phyloP scores from a whole-genome alignment of 2,329 filamentous ascomycete genomes.

The Penicillium verrucosum region DNA sequence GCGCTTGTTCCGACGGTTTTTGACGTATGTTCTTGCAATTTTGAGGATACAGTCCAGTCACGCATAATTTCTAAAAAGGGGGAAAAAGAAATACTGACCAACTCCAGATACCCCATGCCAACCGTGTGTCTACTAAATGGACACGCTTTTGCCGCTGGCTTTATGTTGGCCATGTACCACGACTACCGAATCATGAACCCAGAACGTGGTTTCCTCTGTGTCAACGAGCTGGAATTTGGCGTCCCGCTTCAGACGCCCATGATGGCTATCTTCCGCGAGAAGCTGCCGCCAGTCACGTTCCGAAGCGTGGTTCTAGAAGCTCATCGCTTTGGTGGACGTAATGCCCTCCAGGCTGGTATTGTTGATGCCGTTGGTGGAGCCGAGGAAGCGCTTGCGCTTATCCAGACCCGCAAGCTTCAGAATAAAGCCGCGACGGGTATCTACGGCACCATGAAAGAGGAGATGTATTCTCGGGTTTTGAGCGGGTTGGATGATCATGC shows the following conservation, averaged over 20 bases:
- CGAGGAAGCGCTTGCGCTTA: constrained; percentile 60
- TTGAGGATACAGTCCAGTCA: background rate
- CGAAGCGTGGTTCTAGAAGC: constrained; percentile 71
- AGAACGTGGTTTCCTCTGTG: constrained; percentile 66
- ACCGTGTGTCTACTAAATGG: constrained; percentile 76
- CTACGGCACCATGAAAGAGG: constrained; percentile 69
- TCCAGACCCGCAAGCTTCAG: constrained; percentile 58
- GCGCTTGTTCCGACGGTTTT: constrained; percentile 61
- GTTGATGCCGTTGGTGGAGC: constrained; percentile 66
- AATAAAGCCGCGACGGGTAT: constrained; percentile 63
- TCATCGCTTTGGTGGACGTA: constrained; percentile 60
- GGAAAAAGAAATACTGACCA: background rate
- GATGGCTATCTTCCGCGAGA: constrained; percentile 70
- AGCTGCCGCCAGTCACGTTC: constrained; percentile 56
- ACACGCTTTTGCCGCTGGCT: constrained; percentile 76
- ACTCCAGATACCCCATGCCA: constrained; percentile 67
- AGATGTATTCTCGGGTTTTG: constrained; percentile 69
- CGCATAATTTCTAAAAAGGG: background rate
- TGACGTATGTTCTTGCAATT: constrained; percentile 47
- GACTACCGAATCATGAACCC: constrained; percentile 78
- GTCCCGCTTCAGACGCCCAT: constrained; percentile 72
- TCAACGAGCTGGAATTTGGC: constrained; percentile 80
- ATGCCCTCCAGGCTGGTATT: constrained; percentile 64
- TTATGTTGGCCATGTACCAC: constrained; percentile 78
- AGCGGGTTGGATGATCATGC: constrained; percentile 54